phyloP scores from a whole-genome alignment of 2,329 filamentous ascomycete genomes.

The Chaetomiaceae sp. region DNA sequence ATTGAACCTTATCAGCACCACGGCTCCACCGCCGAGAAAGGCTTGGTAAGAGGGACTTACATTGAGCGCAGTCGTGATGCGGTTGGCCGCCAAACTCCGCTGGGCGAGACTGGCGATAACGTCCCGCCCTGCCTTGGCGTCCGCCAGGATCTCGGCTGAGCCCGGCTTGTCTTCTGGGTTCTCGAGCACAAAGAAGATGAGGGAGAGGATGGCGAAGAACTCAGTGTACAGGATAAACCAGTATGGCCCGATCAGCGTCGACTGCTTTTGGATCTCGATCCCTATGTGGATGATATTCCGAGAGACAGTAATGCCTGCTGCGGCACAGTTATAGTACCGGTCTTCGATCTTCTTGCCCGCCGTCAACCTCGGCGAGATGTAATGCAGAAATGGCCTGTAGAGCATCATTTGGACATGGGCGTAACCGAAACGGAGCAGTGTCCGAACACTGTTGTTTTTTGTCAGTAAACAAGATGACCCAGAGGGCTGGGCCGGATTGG shows the following conservation, averaged over 20 bases:
- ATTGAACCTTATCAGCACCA: conserved; percentile 41
- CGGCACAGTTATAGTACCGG: conserved; percentile 69
- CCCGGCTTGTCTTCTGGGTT: conserved; percentile 72
- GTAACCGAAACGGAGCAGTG: conserved; percentile 72
- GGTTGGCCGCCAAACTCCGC: conserved; percentile 82
- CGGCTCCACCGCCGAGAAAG: background rate
- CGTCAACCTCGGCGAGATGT: conserved; percentile 62
- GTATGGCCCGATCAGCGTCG: conserved; percentile 72
- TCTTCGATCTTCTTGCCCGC: conserved; percentile 61
- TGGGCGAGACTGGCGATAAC: conserved; percentile 74
- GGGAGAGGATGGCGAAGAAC: conserved; percentile 55
- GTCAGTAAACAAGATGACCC: conserved; percentile 8
- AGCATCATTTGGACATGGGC: conserved; percentile 79
- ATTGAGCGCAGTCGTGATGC: conserved; percentile 72
- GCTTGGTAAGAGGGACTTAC: conserved; percentile 49
- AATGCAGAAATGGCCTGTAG: conserved; percentile 79
- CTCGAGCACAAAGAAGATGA: conserved; percentile 75
- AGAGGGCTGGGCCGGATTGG: no score
- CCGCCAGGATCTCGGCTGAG: conserved; percentile 73
- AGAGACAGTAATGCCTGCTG: conserved; percentile 57
- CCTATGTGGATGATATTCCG: conserved; percentile 76
- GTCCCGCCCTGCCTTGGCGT: conserved; percentile 79
- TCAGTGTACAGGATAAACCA: conserved; percentile 70
- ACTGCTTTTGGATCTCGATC: conserved; percentile 68
- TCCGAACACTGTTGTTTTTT: conserved; percentile 50